Conservation (phyloP, 768 basidiomycete species). For the Russula ochroleuca region DNA sequence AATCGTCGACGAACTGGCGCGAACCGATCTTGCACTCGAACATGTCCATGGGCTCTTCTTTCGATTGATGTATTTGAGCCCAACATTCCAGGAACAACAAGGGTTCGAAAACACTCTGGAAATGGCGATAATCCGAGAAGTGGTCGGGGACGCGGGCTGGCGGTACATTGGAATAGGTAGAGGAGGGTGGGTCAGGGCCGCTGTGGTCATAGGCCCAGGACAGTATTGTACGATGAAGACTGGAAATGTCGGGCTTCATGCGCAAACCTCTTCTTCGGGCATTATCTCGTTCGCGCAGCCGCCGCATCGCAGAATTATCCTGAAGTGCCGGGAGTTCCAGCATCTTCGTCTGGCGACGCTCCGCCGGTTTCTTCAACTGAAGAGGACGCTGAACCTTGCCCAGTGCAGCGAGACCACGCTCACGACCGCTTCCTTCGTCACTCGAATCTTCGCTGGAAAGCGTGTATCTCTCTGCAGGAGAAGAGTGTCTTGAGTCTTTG, state of each 20-base stretch:
- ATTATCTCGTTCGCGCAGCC: conserved; percentile 54
- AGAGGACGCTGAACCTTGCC: conserved; percentile 31
- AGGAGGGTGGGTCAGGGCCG: conserved; percentile 55
- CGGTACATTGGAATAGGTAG: conserved; percentile 35
- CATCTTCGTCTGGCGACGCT: conserved; percentile 61
- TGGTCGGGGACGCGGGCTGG: conserved; percentile 52
- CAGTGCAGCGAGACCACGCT: conserved; percentile 31
- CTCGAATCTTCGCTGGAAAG: conserved; percentile 38
- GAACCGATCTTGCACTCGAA: conserved; percentile 62
- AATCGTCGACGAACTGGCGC: conserved; percentile 73
- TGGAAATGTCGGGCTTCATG: conserved; percentile 76
- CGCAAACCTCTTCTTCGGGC: conserved; percentile 60
- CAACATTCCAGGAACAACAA: conserved; percentile 86
- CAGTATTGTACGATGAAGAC: conserved; percentile 70
- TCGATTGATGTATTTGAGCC: conserved; percentile 78
- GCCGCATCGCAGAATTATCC: conserved; percentile 45
- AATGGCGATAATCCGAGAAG: conserved; percentile 64
- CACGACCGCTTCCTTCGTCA: conserved; percentile 40
- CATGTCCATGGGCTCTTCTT: conserved; percentile 54
- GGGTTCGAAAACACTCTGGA: conserved; percentile 75
- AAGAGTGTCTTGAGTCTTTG: conserved; percentile 2
- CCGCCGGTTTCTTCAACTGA: conserved; percentile 50
- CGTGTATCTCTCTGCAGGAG: conserved; percentile 3
- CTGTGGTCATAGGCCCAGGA: conserved; percentile 82
- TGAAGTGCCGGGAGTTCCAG: conserved; percentile 48